Conservation (phyloP, 176 grass and related monocot genomes). For the Oryza longistaminata region DNA sequence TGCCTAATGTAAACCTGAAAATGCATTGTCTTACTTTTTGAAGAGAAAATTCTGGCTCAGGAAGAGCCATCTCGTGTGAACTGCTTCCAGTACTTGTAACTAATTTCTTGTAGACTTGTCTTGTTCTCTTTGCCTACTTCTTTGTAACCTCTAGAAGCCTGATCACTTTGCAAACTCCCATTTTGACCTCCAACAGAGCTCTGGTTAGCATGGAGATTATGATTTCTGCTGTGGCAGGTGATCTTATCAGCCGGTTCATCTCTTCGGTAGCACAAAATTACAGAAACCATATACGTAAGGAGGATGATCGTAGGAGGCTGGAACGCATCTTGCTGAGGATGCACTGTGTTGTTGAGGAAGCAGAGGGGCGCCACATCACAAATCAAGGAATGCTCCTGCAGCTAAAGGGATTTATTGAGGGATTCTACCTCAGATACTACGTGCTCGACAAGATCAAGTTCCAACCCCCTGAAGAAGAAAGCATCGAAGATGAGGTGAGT, state of each 20-base stretch:
- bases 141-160: not conserved
- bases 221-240: constrained; percentile 14
- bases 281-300: not conserved
- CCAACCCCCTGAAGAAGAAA: not conserved
- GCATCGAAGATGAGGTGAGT: constrained; percentile 17
- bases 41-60: not conserved
- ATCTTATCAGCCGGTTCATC: constrained; percentile 42
- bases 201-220: constrained; percentile 4
- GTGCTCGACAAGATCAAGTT: constrained; percentile 22
- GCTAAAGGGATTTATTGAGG: constrained; percentile 26
- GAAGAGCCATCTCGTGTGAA: not conserved
- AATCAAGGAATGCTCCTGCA: constrained; percentile 36
- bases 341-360: constrained; percentile 33
- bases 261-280: constrained; percentile 7
- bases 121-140: not conserved
- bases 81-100: not conserved
- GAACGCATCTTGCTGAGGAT: constrained; percentile 34
- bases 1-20: too few species aligned
- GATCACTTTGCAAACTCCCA: not conserved
- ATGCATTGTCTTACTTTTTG: too few species aligned
- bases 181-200: not conserved
- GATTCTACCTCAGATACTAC: constrained; percentile 20
- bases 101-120: not conserved
- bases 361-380: constrained; percentile 3
- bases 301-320: constrained; percentile 20